Evolutionary conservation across 257 asterid genomes (phyloP), one percentile per base, ranked within the genome.

Genomic region (Anisodus acutangulus): DNA sequence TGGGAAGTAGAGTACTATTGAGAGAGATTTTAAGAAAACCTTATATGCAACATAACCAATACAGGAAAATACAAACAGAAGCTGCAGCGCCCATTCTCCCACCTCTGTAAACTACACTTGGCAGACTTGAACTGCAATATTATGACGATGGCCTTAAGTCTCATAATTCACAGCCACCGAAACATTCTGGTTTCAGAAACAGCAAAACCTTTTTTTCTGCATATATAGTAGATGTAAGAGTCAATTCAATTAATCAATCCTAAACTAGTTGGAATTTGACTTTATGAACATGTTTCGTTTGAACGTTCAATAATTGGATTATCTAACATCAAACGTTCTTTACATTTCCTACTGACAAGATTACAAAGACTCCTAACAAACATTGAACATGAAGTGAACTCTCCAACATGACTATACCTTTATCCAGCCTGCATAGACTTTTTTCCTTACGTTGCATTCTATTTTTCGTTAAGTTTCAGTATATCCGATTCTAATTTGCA

Each of bases 191-290:
- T 80, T 45, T 84, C 80, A 88, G 88, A 86, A 88, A 85, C 90
- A 88, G 84, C 90, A 88, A 79, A 88, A 88, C 89, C 90, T 78
- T 43, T 6, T 88, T 26, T 86, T 88, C 90, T 88, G 88, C 88
- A 74, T 7, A 68, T 6, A 49, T 47, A 53, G 6, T 71, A 45
- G 9, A 22, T 13, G 35, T 59, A 31, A 60, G 57, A 71, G 63
- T 57, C 31, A 19, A 10, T 8, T 31, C 63, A 22, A 3, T 17
- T 9, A 31, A 57, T 54, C 83, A 39, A 41, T 81, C 19, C 80
- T 41, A 71, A 41, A 41, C 35, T 43, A 22, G 70, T 63, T 63
- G 41, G n/a, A 66, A 47, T 66, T 17, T 66, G 43, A n/a, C 55
- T 70, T 5, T 16, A 19, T 6, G 45, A 49, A 19, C 79, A 71